A percentile compares a stretch with the other conserved stretches of the same genome.
Evolutionary conservation across 768 basidiomycete genomes (phyloP).

Genomic region (Trametes elegans): DNA sequence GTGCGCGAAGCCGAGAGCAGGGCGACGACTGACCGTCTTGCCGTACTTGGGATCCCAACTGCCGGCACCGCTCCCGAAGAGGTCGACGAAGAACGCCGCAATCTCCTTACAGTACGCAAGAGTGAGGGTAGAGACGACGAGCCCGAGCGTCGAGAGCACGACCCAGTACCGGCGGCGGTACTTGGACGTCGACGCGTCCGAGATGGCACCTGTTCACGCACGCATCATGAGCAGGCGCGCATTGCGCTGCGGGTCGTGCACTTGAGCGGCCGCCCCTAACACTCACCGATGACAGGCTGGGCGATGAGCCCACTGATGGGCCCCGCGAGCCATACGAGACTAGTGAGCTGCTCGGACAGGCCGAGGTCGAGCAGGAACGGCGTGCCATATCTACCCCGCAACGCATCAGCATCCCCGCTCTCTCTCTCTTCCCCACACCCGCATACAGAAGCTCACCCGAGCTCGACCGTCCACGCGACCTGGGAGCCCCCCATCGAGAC

Average conservation of each 20-base stretch:
- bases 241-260: neutral
- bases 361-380: slow-evolving; percentile 84
- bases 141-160: slow-evolving; percentile 76
- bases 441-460: slow-evolving; percentile 60
- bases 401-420: neutral
- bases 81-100: slow-evolving; percentile 72
- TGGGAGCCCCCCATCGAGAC: slow-evolving; percentile 95
- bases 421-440: neutral
- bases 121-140: slow-evolving; percentile 72
- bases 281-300: slow-evolving; percentile 92
- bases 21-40: slow-evolving; percentile 46
- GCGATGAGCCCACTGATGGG: slow-evolving; percentile 94
- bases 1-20: neutral
- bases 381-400: slow-evolving; percentile 70
- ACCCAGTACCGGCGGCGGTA: slow-evolving; percentile 95
- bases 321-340: slow-evolving; percentile 93
- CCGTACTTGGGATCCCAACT: slow-evolving; percentile 84
- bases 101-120: slow-evolving; percentile 82
- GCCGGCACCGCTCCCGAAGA: slow-evolving; percentile 71
- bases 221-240: neutral
- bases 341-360: slow-evolving; percentile 85
- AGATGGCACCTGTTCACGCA: slow-evolving; percentile 72
- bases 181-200: slow-evolving; percentile 88
- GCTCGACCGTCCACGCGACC: slow-evolving; percentile 93
- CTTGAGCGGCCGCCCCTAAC: too few relatives aligned